A percentile compares a stretch with the other conserved stretches of the same genome.
Conservation (phyloP, 2,329 filamentous ascomycete species). For the Fusarium napiforme region DNA sequence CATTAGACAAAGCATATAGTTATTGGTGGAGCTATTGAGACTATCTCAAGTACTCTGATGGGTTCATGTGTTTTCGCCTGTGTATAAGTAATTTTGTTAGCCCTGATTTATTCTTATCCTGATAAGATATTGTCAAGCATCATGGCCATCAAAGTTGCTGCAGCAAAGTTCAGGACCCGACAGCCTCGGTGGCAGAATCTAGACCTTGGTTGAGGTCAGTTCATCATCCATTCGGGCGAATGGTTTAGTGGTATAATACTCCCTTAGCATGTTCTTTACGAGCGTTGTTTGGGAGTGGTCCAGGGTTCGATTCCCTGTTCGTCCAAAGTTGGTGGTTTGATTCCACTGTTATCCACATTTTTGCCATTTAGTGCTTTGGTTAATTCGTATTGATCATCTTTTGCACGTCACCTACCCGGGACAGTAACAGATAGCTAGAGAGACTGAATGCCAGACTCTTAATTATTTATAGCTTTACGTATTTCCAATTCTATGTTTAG, state of each 20-base stretch:
- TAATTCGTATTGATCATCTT: background rate
- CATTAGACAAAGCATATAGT: background rate
- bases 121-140: background rate
- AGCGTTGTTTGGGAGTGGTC: constrained; percentile 27
- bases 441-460: too few species aligned
- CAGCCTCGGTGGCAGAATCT: accelerated
- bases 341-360: constrained; percentile 26
- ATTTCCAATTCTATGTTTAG: accelerated
- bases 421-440: too few species aligned
- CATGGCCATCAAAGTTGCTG: too few species aligned
- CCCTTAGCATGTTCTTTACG: constrained; percentile 24
- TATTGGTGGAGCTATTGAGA: background rate
- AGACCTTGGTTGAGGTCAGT: accelerated
- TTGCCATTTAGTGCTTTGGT: background rate
- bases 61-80: accelerated
- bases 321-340: constrained; percentile 25
- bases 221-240: constrained; percentile 18
- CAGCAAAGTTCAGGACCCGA: background rate
- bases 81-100: accelerated
- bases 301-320: constrained; percentile 40
- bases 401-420: too few species aligned
- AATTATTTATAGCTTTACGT: accelerated
- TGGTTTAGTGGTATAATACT: constrained; percentile 41
- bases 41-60: accelerated
- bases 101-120: too few species aligned